Evolutionary conservation across 1,139 yeast species (phyloP), one percentile per base, ranked within the genome.

Genomic region (Hemisphaericaspora xylofermentans): DNA sequence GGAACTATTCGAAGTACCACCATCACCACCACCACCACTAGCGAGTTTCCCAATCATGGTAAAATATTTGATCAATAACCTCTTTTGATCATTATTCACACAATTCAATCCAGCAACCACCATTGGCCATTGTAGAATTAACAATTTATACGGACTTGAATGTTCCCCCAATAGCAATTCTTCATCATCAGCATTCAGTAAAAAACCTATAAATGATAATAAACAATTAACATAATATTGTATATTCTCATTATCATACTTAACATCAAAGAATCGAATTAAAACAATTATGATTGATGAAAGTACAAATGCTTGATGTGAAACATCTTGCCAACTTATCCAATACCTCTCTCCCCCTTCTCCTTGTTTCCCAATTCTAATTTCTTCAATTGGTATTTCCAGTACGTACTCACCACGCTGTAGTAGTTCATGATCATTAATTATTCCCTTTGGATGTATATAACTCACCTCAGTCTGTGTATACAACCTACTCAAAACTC

Each of bases 51-150:
- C 60, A 15, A 70, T 57, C 38, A 66, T 51, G 15, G 57, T 54
- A 45, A 76, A 68, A 45, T 63, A 75, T 42, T 56, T 65, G 43
- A 68, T 60, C 4, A 77, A 68, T 14, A 69, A 47, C 14, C 51
- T 47, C 46, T 74, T 64, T 24, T 80, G 76, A 3, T 62, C 61
- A 15, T 63, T 64, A 13, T 66, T 61, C 14, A 67, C 58, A 36
- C 80, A 72, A 46, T 74, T 72, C 46, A 74, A 50, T 0, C 86
- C 88, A 1, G 82, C 76, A 2, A 77, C 65, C 38, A 74, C 61
- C 54, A 79, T 72, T 15, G 84, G 80, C 68, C 82, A 74, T 49
- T 80, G 84, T 18, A 82, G 49, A 65, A 71, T 60, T 60, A 71
- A 56, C 19, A 63, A 45, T 13, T 63, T 41, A 24, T 47, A 49